These are phyloP conservation scores for Cladophialophora bantiana DNA, from an alignment of 2,329 filamentous ascomycete genomes.

Conservation along the genomic window DNA sequence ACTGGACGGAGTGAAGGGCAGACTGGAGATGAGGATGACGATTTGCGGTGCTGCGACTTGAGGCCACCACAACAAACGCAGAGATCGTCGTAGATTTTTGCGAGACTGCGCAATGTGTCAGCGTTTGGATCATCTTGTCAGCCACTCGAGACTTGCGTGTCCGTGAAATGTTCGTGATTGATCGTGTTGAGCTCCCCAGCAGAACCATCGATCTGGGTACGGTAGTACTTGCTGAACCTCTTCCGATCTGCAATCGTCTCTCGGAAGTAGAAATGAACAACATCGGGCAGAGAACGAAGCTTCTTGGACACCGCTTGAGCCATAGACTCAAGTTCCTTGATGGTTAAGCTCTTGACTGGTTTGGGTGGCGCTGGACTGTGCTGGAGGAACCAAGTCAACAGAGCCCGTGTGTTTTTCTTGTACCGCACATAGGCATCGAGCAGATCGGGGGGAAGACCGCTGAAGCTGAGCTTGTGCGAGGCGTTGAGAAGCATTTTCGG, in stretches of 20 bases:
- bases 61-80: constrained; percentile 38
- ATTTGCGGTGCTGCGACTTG: constrained; percentile 23
- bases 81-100: constrained; percentile 41
- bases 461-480: constrained; percentile 38
- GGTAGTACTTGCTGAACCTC: constrained; percentile 43
- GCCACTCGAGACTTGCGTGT: constrained; percentile 35
- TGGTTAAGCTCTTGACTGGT: constrained; percentile 36
- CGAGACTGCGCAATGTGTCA: constrained; percentile 26
- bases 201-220: constrained; percentile 29
- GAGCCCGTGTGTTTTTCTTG: constrained; percentile 42
- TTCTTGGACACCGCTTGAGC: constrained; percentile 36
- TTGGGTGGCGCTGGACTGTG: constrained; percentile 36
- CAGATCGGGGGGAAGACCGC: constrained; percentile 39
- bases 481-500: constrained; percentile 38
- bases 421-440: constrained; percentile 42
- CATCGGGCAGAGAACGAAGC: constrained; percentile 40
- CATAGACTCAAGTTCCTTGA: constrained; percentile 41
- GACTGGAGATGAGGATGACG: not conserved
- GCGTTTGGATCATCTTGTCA: not conserved
- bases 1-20: not conserved
- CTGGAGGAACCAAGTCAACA: constrained; percentile 43
- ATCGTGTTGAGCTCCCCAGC: constrained; percentile 38
- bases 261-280: constrained; percentile 44
- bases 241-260: constrained; percentile 42
- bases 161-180: constrained; percentile 44